These are phyloP conservation scores for Annulohypoxylon nitens DNA, from an alignment of 495 filamentous ascomycete genomes.

Conservation along the genomic window DNA sequence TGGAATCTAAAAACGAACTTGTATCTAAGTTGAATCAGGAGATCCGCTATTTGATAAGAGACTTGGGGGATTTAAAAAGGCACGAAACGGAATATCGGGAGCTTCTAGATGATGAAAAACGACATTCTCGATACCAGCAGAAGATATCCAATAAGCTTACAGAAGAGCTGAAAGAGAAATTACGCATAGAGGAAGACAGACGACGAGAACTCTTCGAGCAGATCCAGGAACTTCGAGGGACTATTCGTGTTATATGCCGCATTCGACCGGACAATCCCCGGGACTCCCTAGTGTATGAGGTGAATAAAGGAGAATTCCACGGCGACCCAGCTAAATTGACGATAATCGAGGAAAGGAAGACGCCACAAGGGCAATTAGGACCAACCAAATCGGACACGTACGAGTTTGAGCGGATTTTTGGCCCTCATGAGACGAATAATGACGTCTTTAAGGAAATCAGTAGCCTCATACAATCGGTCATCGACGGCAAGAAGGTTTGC, in stretches of 20 bases:
- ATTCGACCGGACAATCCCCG: conserved; percentile 78
- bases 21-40: neutral
- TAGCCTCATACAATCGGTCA: conserved; percentile 89
- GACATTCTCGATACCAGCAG: neutral
- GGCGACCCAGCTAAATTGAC: conserved; percentile 68
- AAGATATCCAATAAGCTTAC: neutral
- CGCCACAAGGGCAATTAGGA: conserved; percentile 71
- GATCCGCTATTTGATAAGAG: neutral
- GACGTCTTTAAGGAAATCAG: conserved; percentile 94
- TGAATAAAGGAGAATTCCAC: conserved; percentile 58
- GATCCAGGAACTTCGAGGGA: conserved; percentile 93
- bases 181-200: conserved; percentile 86
- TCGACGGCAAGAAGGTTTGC: conserved; percentile 97
- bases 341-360: conserved; percentile 69
- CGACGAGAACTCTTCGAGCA: conserved; percentile 92
- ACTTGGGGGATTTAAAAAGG: neutral
- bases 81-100: neutral
- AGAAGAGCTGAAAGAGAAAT: conserved; percentile 62
- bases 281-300: conserved; percentile 77
- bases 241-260: conserved; percentile 96
- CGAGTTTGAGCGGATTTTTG: conserved; percentile 91
- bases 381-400: conserved; percentile 63
- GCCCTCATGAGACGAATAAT: conserved; percentile 76
- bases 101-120: neutral
- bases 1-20: neutral